These are phyloP conservation scores for Quercus mongolica DNA, from an alignment of 306 rosid genomes.

Conservation along the genomic window DNA sequence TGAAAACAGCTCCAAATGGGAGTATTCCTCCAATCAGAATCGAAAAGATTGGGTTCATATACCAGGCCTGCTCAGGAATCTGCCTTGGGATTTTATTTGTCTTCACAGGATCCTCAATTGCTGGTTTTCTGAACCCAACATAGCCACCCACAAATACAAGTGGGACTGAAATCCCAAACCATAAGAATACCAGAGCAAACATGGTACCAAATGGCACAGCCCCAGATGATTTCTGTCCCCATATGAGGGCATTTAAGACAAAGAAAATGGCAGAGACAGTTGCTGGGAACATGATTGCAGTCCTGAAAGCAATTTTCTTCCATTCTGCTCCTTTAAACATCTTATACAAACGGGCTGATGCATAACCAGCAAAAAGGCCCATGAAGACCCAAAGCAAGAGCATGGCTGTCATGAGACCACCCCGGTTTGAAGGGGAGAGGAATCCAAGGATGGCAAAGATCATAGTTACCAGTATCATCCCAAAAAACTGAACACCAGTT, in stretches of 20 bases:
- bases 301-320: constrained; percentile 79
- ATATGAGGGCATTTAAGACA: constrained; percentile 71
- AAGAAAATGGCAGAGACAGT: constrained; percentile 66
- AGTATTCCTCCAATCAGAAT: constrained; percentile 94
- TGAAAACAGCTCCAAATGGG: constrained; percentile 97
- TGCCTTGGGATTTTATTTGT: constrained; percentile 98
- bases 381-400: constrained; percentile 97
- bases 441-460: constrained; percentile 93
- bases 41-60: constrained; percentile 91
- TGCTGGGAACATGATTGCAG: constrained; percentile 82
- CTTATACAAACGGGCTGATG: constrained; percentile 85
- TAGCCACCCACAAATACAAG: constrained; percentile 93
- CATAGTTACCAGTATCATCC: constrained; percentile 92
- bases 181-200: constrained; percentile 89
- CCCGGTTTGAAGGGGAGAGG: constrained; percentile 97
- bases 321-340: constrained; percentile 94
- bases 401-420: constrained; percentile 98
- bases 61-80: constrained; percentile 99
- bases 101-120: constrained; percentile 95
- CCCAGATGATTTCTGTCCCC: constrained; percentile 99
- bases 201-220: constrained; percentile 98
- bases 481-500: constrained; percentile 93
- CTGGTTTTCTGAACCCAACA: constrained; percentile 92
- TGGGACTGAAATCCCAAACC: constrained; percentile 99
- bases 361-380: constrained; percentile 91